Evolutionary conservation across 495 filamentous ascomycete species (phyloP), one percentile per base, ranked within the genome.

Genomic region (Penicillium angulare): DNA sequence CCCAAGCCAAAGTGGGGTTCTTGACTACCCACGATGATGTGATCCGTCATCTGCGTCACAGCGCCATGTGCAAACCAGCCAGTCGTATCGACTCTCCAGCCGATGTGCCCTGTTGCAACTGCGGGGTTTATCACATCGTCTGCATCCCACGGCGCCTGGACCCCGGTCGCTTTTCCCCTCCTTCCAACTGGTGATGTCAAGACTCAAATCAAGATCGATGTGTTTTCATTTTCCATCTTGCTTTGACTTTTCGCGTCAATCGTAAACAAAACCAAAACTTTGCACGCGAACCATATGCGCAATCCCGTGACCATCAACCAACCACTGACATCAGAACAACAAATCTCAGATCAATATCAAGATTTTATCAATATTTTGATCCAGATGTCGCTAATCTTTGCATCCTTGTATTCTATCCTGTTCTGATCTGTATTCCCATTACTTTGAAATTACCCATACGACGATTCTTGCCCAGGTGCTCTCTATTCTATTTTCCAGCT

Each of bases 41-140:
- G 63, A 66, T 52, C 50, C 52, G 35, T 66, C 57, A 53, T 45
- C 47, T 56, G 52, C 53, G 55, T 59, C 59, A 59, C 58, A 49
- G 43, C 49, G 50, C 62, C 62, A 63, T 60, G 55, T 61, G 59
- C 44, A 49, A n/a, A 50, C 36, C 49, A 29, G 24, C 61, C 59
- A 65, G 60, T 63, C 43, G 38, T 47, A 40, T 54, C 47, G 22
- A 36, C 43, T 44, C 40, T 56, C 48, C 44, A 53, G 35, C 47
- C 50, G 60, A 59, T 52, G n/a, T 53, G 46, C 21, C 43, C 34
- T 57, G 49, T 56, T 26, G 38, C 43, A 41, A 34, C 55, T 65
- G 62, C 62, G 62, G 60, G 62, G 62, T 65, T 40, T 47, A 58
- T 65, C 62, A 65, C 62, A 63, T 50, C 48, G 23, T 27, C 32